phyloP scores from a whole-genome alignment of 805 yeast species.

The Wickerhamiella nectarea region DNA sequence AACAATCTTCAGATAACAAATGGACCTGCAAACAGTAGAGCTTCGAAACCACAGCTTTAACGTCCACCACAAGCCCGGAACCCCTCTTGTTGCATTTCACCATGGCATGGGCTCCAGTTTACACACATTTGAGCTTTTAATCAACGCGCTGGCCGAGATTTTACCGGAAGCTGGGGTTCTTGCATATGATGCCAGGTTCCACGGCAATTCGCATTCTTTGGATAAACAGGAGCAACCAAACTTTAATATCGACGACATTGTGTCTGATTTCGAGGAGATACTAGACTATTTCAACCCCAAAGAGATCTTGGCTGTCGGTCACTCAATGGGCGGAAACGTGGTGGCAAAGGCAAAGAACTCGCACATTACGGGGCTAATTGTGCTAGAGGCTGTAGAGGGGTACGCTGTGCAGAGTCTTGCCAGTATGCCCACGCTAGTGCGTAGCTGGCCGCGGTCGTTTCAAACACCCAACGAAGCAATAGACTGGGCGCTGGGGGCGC shows the following conservation, averaged over 20 bases:
- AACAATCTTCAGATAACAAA: constrained; percentile 58
- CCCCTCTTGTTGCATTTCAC: constrained; percentile 57
- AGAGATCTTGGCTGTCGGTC: constrained; percentile 58
- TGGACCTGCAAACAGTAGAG: constrained; percentile 32
- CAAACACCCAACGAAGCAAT: constrained; percentile 43
- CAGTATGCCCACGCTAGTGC: constrained; percentile 54
- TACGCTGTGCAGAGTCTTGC: constrained; percentile 61
- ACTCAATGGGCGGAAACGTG: constrained; percentile 86
- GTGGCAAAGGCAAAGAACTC: constrained; percentile 38
- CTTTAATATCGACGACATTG: constrained; percentile 38
- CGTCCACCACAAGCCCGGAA: constrained; percentile 40
- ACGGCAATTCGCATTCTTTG: constrained; percentile 40
- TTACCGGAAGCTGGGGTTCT: constrained; percentile 46
- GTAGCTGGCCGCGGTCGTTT: constrained; percentile 52
- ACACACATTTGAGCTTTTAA: constrained; percentile 54
- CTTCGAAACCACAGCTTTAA: constrained; percentile 9
- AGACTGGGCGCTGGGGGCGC: constrained; percentile 44
- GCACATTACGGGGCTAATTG: constrained; percentile 40
- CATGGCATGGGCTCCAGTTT: constrained; percentile 96
- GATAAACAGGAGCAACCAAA: constrained; percentile 22
- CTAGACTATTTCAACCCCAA: constrained; percentile 22
- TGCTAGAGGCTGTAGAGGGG: constrained; percentile 90
- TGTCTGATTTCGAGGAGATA: constrained; percentile 43
- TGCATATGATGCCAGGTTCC: constrained; percentile 74
- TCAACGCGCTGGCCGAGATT: constrained; percentile 24